Percentiles rank a stretch among this genome's conserved stretches.
These are phyloP conservation scores for Aspergillus novoparasiticus DNA, from an alignment of 2,329 filamentous ascomycete genomes.

Conservation along the genomic window DNA sequence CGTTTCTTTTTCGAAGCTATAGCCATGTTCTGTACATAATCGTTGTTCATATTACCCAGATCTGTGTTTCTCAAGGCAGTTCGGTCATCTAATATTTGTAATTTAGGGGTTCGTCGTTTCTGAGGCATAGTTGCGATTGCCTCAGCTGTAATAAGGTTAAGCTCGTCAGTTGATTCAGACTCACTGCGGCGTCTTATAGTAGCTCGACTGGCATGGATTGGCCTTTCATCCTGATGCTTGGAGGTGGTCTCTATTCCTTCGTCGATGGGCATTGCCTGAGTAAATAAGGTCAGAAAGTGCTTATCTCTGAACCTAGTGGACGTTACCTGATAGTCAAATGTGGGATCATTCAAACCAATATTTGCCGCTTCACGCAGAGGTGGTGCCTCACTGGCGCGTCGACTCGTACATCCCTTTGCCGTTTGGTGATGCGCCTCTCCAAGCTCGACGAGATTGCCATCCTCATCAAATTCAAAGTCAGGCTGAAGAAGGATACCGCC, in stretches of 20 bases:
- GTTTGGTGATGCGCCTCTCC: slow-evolving; percentile 12
- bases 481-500: slow-evolving; percentile 54
- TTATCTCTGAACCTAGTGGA: background rate
- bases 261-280: slow-evolving; percentile 29
- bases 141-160: background rate
- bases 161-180: background rate
- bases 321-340: slow-evolving; percentile 18
- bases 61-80: slow-evolving; percentile 60
- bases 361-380: slow-evolving; percentile 44
- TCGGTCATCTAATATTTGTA: slow-evolving; percentile 50
- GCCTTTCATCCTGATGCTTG: background rate
- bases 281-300: background rate
- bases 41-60: slow-evolving; percentile 58
- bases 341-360: slow-evolving; percentile 36
- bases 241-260: slow-evolving; percentile 31
- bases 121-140: slow-evolving; percentile 27
- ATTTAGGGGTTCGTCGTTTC: slow-evolving; percentile 38
- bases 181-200: background rate
- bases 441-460: slow-evolving; percentile 61
- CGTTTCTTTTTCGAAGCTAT: slow-evolving; percentile 49
- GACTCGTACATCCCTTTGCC: slow-evolving; percentile 9
- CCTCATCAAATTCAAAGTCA: slow-evolving; percentile 63
- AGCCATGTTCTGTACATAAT: slow-evolving; percentile 65
- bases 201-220: background rate
- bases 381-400: slow-evolving; percentile 34